A percentile compares a stretch with the other conserved stretches of the same genome.
Conservation (phyloP, 768 basidiomycete species). For the Pleurotus platypus region DNA sequence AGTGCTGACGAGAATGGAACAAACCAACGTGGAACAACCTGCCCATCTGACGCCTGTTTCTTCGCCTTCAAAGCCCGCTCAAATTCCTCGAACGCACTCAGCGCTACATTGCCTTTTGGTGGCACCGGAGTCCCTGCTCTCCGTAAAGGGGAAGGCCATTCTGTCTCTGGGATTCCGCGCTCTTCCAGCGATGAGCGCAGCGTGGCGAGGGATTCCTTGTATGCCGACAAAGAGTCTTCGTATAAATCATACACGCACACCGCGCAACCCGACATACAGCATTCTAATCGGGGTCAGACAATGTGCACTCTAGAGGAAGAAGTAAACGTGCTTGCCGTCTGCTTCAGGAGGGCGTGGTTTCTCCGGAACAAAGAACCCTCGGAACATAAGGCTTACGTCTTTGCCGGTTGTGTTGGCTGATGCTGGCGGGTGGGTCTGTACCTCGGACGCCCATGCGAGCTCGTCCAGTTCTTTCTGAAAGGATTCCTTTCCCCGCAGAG, state of each 20-base stretch:
- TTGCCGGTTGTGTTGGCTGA: neutral
- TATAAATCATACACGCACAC: slow-evolving; percentile 91
- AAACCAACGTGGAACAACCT: slow-evolving; percentile 18
- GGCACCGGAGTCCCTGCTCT: slow-evolving; percentile 13
- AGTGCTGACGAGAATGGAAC: neutral
- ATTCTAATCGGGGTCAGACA: slow-evolving; percentile 47
- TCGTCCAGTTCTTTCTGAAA: slow-evolving; percentile 26
- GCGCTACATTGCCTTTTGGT: slow-evolving; percentile 29
- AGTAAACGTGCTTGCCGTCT: slow-evolving; percentile 49
- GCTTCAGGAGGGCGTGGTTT: slow-evolving; percentile 59
- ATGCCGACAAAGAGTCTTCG: slow-evolving; percentile 64
- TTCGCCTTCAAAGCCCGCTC: slow-evolving; percentile 55
- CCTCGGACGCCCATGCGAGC: slow-evolving; percentile 10
- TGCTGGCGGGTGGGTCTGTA: neutral
- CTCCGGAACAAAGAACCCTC: slow-evolving; percentile 57
- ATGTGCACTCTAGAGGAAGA: neutral
- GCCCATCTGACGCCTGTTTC: slow-evolving; percentile 18
- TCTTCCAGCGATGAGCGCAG: slow-evolving; percentile 49
- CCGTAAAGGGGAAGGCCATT: slow-evolving; percentile 65
- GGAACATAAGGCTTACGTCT: slow-evolving; percentile 30
- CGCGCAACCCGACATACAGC: slow-evolving; percentile 94
- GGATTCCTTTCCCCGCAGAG: slow-evolving; percentile 40
- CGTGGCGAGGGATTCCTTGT: slow-evolving; percentile 48
- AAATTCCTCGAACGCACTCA: slow-evolving; percentile 72
- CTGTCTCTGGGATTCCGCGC: slow-evolving; percentile 44